A percentile compares a stretch with the other conserved stretches of the same genome.
phyloP scores from a whole-genome alignment of 306 rosid genomes.

The Pyrus betulifolia region DNA sequence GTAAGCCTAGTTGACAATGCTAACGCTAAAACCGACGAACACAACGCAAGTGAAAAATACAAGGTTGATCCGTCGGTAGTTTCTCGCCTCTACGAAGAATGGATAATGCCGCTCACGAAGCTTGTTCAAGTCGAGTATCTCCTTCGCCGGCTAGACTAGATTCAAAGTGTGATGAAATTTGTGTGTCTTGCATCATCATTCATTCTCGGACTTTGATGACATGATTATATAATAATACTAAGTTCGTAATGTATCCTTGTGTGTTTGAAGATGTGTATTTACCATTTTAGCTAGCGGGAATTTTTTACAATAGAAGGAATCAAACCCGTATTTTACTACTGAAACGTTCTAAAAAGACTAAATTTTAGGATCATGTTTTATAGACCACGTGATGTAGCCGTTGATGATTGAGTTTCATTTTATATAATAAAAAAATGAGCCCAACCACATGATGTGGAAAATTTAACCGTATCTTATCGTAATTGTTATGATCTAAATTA shows the following conservation, averaged over 20 bases:
- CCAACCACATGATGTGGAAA: too few relatives aligned
- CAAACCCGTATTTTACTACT: background rate
- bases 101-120: constrained; percentile 90
- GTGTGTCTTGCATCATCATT: background rate
- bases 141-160: constrained; percentile 48
- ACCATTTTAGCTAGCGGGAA: background rate
- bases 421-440: too few relatives aligned
- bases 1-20: constrained; percentile 24
- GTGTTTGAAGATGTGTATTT: background rate
- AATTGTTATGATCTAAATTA: too few relatives aligned
- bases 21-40: background rate
- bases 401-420: too few relatives aligned
- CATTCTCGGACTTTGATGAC: background rate
- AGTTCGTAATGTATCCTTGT: background rate
- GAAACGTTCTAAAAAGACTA: too few relatives aligned
- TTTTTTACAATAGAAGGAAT: background rate
- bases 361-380: too few relatives aligned
- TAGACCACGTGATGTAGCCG: too few relatives aligned
- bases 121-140: constrained; percentile 81
- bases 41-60: background rate
- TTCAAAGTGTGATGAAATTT: background rate
- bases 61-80: constrained; percentile 61
- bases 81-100: constrained; percentile 48
- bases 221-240: background rate
- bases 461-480: too few relatives aligned